These are phyloP conservation scores for Trichoderma koningiopsis DNA, from an alignment of 2,329 filamentous ascomycete species.

Conservation along the genomic window DNA sequence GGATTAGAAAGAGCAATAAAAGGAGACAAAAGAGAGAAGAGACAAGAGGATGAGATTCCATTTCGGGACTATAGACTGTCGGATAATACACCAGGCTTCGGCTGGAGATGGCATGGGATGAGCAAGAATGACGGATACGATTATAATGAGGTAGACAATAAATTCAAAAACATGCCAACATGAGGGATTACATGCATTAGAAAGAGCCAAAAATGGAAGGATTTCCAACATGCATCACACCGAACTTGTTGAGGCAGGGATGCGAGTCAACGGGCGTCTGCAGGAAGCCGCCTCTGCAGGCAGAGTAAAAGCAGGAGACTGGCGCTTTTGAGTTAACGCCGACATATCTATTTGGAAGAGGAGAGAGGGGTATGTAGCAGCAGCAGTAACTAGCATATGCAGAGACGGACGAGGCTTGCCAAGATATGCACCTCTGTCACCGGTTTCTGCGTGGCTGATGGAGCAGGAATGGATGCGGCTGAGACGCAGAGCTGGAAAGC, in stretches of 20 bases:
- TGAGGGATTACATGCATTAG: not conserved
- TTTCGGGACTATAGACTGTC: not conserved
- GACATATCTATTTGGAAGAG: not conserved
- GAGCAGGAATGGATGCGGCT: not conserved
- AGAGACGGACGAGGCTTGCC: conserved; percentile 7
- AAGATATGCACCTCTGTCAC: not conserved
- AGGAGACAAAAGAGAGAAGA: conserved; percentile 5
- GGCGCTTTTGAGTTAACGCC: not conserved
- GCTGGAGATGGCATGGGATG: not conserved
- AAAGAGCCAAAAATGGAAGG: not conserved
- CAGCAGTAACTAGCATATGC: not conserved
- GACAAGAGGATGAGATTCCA: not conserved
- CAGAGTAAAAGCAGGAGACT: not conserved
- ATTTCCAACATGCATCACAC: conserved; percentile 24
- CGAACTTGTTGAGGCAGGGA: conserved; percentile 18
- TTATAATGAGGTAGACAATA: not conserved
- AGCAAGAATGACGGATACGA: conserved; percentile 13
- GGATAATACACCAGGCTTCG: conserved; percentile 16
- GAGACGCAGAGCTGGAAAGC: not conserved
- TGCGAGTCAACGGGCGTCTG: conserved; percentile 22
- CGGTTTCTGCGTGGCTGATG: not conserved
- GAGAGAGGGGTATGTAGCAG: not conserved
- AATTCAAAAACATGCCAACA: not conserved
- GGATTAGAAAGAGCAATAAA: not conserved
- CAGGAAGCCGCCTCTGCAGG: conserved; percentile 20